phyloP scores from a whole-genome alignment of 2,329 filamentous ascomycete genomes.

The Aureobasidium sp. region DNA sequence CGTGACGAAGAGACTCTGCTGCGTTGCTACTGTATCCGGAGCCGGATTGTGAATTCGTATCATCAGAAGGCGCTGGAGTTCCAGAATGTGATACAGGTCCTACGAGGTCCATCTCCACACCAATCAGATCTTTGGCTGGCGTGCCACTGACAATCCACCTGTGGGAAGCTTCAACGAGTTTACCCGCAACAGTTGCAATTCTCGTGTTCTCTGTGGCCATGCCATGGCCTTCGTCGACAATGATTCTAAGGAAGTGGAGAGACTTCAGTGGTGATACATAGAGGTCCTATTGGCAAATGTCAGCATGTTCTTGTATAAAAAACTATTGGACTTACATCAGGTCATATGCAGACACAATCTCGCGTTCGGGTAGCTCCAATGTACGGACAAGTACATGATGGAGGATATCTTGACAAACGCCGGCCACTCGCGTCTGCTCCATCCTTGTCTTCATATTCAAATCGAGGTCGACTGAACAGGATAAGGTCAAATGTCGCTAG shows the following conservation, averaged over 20 bases:
- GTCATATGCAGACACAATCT: conserved; percentile 37
- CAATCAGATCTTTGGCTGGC: conserved; percentile 74
- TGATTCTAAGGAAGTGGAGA: conserved; percentile 78
- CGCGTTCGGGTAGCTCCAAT: conserved; percentile 35
- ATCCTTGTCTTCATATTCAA: conserved; percentile 58
- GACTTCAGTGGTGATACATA: conserved; percentile 56
- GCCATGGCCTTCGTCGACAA: conserved; percentile 86
- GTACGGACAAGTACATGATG: conserved; percentile 32
- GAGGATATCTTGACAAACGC: conserved; percentile 19
- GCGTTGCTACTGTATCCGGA: not conserved
- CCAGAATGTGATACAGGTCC: conserved; percentile 17
- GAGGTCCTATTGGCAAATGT: conserved; percentile 18
- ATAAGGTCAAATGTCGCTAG: conserved; percentile 66
- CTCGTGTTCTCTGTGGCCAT: conserved; percentile 62
- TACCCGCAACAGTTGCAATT: conserved; percentile 45
- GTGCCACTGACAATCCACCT: conserved; percentile 90
- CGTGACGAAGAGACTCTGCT: conserved; percentile 13
- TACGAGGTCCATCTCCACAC: conserved; percentile 55
- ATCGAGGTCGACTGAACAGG: conserved; percentile 64
- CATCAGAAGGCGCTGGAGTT: not conserved
- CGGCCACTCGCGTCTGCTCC: conserved; percentile 39
- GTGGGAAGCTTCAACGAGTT: conserved; percentile 53
- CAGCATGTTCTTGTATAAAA: not conserved
- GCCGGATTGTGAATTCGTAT: not conserved
- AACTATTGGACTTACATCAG: conserved; percentile 16